Evolutionary conservation across 768 basidiomycete genomes (phyloP), one percentile per base, ranked within the genome.

Genomic region (Serendipita sp.): DNA sequence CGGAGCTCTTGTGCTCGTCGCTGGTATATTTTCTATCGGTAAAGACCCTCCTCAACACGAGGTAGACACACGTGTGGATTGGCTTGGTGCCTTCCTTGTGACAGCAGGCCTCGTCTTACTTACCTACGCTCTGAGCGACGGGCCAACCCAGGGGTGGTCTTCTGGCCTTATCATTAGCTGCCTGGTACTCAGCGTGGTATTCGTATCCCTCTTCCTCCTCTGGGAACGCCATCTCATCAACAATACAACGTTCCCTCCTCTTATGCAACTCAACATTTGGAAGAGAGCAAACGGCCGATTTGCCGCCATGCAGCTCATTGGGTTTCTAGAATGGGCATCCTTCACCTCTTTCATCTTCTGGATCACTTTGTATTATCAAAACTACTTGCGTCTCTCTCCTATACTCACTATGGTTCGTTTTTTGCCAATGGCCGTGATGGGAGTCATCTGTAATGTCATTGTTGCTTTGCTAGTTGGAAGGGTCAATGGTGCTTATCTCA

Each of bases 81-180:
- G 88, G 88, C 72, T 88, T n/a, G 91, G 91, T 2, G 86, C 85
- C 0, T 72, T 78, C 16, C 72, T 91, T 11, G 74, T 83, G 64
- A 88, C 88, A 0, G 71, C 75, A 0, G 88, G 86, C 0, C 74
- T 91, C 36, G 80, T 86, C 1, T 73, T 91, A 0, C 77, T 92
- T 66, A 78, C 85, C 5, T 91, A 90, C 68, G 83, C 84, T 0
- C 79, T 93, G 2, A 82, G 84, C 52, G 81, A 87, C 67, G 88
- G 83, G 7, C 8, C 48, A 18, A 18, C 48, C 5, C 48, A 32
- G 5, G 48, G 48, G n/a, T 51, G 48, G 48, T 18, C 18, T 16
- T 51, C 48, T 51, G 18, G 8, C 16, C 48, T 51, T 16, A 32
- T 51, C 48, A n/a, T 51, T 51, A 18, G 18, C n/a, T 51, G n/a